A percentile compares a stretch with the other conserved stretches of the same genome.
These are phyloP conservation scores for Starmerella tilneyi DNA, from an alignment of 805 yeast genomes.

Conservation along the genomic window DNA sequence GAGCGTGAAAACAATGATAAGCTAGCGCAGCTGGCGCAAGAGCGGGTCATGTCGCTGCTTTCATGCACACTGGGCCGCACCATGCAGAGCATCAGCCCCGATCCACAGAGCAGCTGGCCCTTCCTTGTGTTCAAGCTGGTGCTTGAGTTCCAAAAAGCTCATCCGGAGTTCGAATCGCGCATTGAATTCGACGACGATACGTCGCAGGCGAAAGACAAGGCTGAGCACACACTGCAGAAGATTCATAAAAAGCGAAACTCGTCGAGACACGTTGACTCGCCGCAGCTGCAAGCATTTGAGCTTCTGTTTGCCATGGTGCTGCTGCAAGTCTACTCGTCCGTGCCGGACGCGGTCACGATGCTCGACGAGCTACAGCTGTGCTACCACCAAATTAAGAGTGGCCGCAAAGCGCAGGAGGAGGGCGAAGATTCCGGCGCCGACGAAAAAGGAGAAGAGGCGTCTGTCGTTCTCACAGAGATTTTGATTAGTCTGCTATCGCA, in stretches of 20 bases:
- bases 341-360: constrained; percentile 61
- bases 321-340: constrained; percentile 64
- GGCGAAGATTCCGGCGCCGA: constrained; percentile 32
- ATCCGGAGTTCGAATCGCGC: constrained; percentile 26
- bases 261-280: constrained; percentile 31
- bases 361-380: constrained; percentile 62
- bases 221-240: constrained; percentile 40
- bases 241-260: constrained; percentile 35
- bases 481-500: constrained; percentile 48
- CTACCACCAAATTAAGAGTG: constrained; percentile 38
- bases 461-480: constrained; percentile 48
- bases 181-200: constrained; percentile 52
- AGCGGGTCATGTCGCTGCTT: constrained; percentile 55
- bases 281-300: constrained; percentile 57
- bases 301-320: constrained; percentile 65
- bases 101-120: constrained; percentile 51
- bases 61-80: constrained; percentile 41
- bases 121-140: constrained; percentile 27
- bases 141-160: constrained; percentile 18
- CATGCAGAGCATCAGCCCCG: neutral
- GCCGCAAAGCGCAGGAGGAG: constrained; percentile 28
- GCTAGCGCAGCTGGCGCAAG: constrained; percentile 27
- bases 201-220: constrained; percentile 38
- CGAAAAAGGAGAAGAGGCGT: constrained; percentile 35
- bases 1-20: constrained; percentile 14